Evolutionary conservation across 768 basidiomycete species (phyloP).

Genomic region (Lepiota brunneoincarnata): DNA sequence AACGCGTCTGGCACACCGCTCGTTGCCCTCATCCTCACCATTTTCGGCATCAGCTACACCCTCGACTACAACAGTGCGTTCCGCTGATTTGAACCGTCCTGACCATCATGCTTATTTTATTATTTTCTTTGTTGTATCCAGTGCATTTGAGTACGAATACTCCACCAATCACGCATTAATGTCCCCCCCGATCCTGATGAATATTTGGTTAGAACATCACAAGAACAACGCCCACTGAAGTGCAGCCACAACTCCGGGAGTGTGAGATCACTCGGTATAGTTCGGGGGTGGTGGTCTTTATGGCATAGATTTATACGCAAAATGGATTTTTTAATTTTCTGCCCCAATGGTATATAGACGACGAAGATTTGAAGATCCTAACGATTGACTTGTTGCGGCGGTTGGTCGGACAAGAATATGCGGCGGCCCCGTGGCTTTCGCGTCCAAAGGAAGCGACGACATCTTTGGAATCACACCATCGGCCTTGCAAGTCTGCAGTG

Average conservation of each 20-base stretch:
- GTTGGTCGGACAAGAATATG: slow-evolving; percentile 3
- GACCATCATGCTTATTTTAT: slow-evolving; percentile 1
- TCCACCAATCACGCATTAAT: background rate
- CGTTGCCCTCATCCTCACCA: slow-evolving; percentile 55
- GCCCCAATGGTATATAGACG: background rate
- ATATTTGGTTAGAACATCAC: slow-evolving; percentile 65
- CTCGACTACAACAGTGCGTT: slow-evolving; percentile 87
- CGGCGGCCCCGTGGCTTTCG: background rate
- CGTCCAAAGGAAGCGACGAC: background rate
- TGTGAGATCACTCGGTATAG: background rate
- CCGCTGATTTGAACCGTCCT: slow-evolving; percentile 12
- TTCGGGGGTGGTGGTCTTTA: background rate
- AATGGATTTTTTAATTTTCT: slow-evolving; percentile 3
- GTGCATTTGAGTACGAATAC: slow-evolving; percentile 84
- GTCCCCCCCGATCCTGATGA: slow-evolving; percentile 25
- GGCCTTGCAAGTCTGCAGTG: background rate
- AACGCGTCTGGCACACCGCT: slow-evolving; percentile 78
- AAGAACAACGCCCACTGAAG: slow-evolving; percentile 83
- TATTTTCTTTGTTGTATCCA: slow-evolving; percentile 23
- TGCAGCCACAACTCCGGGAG: background rate
- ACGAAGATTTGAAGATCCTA: background rate
- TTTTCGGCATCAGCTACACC: slow-evolving; percentile 82
- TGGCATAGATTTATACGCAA: slow-evolving; percentile 2
- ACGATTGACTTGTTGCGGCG: background rate
- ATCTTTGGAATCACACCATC: background rate